Evolutionary conservation across 176 grass and related monocot genomes (phyloP), one percentile per base, ranked within the genome.

Genomic region (sorghum (Sorghum bicolor)): DNA sequence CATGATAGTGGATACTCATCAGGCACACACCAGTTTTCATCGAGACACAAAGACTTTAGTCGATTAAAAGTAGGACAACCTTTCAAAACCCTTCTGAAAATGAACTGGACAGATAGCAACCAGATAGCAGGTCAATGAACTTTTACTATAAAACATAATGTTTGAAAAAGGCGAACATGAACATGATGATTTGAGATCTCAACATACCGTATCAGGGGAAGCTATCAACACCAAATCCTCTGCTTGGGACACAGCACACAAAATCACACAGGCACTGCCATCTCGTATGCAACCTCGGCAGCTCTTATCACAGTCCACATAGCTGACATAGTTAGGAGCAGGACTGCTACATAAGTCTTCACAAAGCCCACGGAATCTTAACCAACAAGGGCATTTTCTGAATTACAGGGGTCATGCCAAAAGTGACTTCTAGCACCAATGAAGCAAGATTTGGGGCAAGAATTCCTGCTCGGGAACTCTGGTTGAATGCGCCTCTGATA

Each of bases 11-110:
- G 22, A 50, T 50, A 8, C 7, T n/a, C 52, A 24, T 57, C 73
- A 24, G 48, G 47, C 10, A 57, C 73, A 36, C 30, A 57, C 19
- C 48, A 57, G 26, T 74, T 1, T 26, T 57, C 16, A 76, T 57
- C 2, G 30, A 76, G 45, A 24, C 5, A 2, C 5, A 75, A 29
- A 38, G 0, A 39, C 43, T 84, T 84, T 1, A 75, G 19, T 4
- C 12, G 64, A 4, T 2, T 75, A 52, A 84, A 84, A 53, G 72
- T 84, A 22, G 71, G 82, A 15, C 72, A 75, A 32, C 29, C 9
- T 38, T 63, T 83, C 30, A 65, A 38, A 75, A 71, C 64, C 66
- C 22, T 57, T 72, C 1, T 12, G 32, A 84, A 41, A 55, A 76
- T 38, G 38, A 39, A 30, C 61, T 84, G n/a, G 1, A 66, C 10